These are phyloP conservation scores for Diaporthe citriasiana DNA, from an alignment of 2,329 filamentous ascomycete species.

Conservation along the genomic window DNA sequence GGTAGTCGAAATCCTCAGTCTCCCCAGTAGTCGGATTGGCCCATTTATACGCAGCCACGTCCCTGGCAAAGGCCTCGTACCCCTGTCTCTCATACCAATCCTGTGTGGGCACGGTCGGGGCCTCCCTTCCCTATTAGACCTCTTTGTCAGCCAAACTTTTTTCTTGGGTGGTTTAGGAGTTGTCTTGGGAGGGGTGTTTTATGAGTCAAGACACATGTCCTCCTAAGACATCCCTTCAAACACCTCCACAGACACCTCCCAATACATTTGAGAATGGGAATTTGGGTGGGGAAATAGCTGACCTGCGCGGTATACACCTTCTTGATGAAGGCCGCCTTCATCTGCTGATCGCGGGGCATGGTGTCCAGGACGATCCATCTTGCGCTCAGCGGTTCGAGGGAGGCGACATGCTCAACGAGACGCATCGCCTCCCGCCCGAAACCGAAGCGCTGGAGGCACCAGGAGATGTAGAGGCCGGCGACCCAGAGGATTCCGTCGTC, in stretches of 20 bases:
- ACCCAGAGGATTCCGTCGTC: slow-evolving; percentile 51
- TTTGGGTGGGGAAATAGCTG: too few species aligned
- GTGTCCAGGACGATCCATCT: slow-evolving; percentile 39
- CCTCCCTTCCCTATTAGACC: slow-evolving; percentile 12
- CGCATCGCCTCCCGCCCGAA: slow-evolving; percentile 40
- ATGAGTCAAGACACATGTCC: too few species aligned
- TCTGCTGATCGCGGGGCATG: slow-evolving; percentile 39
- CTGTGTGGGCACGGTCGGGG: slow-evolving; percentile 31
- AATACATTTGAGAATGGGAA: too few species aligned
- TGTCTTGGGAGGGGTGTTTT: too few species aligned
- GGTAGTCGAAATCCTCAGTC: slow-evolving; percentile 36
- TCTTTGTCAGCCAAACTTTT: too few species aligned
- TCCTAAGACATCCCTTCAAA: too few species aligned
- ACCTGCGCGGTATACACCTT: slow-evolving; percentile 33
- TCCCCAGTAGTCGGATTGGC: slow-evolving; percentile 38
- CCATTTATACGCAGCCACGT: slow-evolving; percentile 37
- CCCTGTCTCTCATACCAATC: slow-evolving; percentile 42
- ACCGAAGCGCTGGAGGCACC: slow-evolving; percentile 39
- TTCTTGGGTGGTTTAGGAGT: too few species aligned
- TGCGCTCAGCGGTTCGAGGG: slow-evolving; percentile 3
- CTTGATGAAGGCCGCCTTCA: slow-evolving; percentile 26
- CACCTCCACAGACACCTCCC: too few species aligned
- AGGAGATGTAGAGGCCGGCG: slow-evolving; percentile 58
- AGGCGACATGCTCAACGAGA: slow-evolving; percentile 26
- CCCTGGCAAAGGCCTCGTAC: slow-evolving; percentile 31